phyloP scores from a whole-genome alignment of 345 rosid genomes.

The Lepidium aucheri region DNA sequence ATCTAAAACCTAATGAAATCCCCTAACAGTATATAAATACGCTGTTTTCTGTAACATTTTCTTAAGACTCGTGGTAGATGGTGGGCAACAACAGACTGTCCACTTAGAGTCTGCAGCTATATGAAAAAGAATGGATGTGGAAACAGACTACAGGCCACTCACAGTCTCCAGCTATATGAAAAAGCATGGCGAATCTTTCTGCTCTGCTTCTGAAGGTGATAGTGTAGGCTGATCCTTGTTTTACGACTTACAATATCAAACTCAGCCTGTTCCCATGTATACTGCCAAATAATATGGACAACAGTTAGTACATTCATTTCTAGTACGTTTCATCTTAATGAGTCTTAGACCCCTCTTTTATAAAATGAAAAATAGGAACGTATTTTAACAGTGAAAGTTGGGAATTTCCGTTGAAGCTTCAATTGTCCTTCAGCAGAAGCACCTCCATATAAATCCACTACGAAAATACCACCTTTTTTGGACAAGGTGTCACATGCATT shows the following conservation, averaged over 20 bases:
- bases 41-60: background rate
- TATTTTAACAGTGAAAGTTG: slow-evolving; percentile 57
- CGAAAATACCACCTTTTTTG: slow-evolving; percentile 73
- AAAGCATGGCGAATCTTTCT: slow-evolving; percentile 73
- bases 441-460: slow-evolving; percentile 90
- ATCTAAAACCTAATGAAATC: background rate
- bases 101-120: background rate
- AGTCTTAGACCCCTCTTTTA: background rate
- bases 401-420: slow-evolving; percentile 71
- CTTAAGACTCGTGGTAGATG: background rate
- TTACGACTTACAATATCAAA: slow-evolving; percentile 66
- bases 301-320: background rate
- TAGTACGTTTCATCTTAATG: background rate
- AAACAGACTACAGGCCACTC: slow-evolving; percentile 26
- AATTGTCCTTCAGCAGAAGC: slow-evolving; percentile 70
- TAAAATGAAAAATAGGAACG: background rate
- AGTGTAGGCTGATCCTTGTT: slow-evolving; percentile 87
- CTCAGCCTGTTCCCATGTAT: slow-evolving; percentile 87
- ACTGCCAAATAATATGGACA: slow-evolving; percentile 33
- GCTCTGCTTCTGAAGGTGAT: slow-evolving; percentile 67
- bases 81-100: background rate
- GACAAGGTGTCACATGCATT: slow-evolving; percentile 56
- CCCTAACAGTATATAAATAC: background rate
- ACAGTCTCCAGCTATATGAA: slow-evolving; percentile 93
- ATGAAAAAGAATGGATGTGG: background rate